A percentile compares a stretch with the other conserved stretches of the same genome.
Evolutionary conservation across 2,329 filamentous ascomycete species (phyloP).

Genomic region (Scedosporium dehoogii): DNA sequence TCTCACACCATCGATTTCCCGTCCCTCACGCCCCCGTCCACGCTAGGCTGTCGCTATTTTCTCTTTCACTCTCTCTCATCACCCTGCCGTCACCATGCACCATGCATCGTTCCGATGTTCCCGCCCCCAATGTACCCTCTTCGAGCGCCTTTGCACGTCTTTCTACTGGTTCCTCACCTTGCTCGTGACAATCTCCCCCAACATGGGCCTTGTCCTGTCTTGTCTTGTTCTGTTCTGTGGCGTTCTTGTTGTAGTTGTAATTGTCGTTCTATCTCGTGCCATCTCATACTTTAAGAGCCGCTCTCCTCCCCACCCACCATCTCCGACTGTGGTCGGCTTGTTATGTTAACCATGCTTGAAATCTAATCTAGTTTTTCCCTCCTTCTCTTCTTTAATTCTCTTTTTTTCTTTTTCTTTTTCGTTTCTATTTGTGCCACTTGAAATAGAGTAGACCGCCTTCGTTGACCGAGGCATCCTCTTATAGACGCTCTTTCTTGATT

Average conservation of each 20-base stretch:
- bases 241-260: no score
- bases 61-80: background rate
- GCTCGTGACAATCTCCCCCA: background rate
- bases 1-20: background rate
- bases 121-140: background rate
- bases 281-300: background rate
- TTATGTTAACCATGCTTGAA: slow-evolving; percentile 1
- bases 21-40: background rate
- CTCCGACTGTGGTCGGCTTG: background rate
- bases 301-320: background rate
- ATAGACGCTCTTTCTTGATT: slow-evolving; percentile 16
- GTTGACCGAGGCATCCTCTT: slow-evolving; percentile 15
- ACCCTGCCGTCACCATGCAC: background rate
- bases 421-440: background rate
- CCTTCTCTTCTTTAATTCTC: slow-evolving; percentile 19
- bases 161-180: background rate
- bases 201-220: background rate
- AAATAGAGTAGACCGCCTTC: background rate
- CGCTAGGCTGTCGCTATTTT: background rate
- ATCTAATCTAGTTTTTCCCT: slow-evolving; percentile 7
- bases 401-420: slow-evolving; percentile 17
- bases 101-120: background rate
- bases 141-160: background rate
- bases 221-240: no score
- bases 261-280: background rate